Evolutionary conservation across 1,284 basidiomycete species (phyloP), one percentile per base, ranked within the genome.

Genomic region (Rhodotorula glutinis): DNA sequence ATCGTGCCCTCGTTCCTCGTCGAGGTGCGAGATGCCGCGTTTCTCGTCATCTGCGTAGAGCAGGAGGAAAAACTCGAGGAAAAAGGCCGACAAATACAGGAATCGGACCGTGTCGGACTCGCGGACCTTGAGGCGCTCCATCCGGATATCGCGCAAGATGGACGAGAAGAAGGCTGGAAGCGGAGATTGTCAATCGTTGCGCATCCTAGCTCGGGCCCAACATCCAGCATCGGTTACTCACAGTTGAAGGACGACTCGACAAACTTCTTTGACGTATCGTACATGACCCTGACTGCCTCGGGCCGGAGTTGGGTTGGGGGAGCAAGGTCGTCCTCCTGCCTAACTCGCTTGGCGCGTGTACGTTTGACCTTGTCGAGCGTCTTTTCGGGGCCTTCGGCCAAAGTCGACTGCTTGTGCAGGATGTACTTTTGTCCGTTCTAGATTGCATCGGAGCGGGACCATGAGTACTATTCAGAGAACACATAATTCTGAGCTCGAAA

Each of bases 101-200:
- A 92, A 82, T 2, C 93, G 86, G 53, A 93, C 83, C 75, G 91
- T 89, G 78, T 96, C 92, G 71, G 92, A 90, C 75, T 93, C 91
- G 1, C 88, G 88, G 64, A 96, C 87, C 78, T 94, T 94, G 41
- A 87, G 84, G 30, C 92, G 83, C 78, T 97, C 93, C 71, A 90
- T 90, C 67, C 88, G 86, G 77, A 97, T 95, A 76, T 97, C 93
- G 78, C 89, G 92, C 63, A 96, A 80, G n/a, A 96, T 81, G 1
- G 86, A 87, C 4, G 85, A 81, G 62, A 96, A 84, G 79, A 96
- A 92, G 33, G 86, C 92, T 95, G 76, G 33, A 16, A 7, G 17
- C 21, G 52, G 44, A 44, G 38, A 30, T 13, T 27, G 25, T 51
- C 25, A 29, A 25, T 23, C n/a, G 16, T 14, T 23, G 49, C 27